Evolutionary conservation across 257 asterid species (phyloP).

Genomic region (Plectranthus barbatus): DNA sequence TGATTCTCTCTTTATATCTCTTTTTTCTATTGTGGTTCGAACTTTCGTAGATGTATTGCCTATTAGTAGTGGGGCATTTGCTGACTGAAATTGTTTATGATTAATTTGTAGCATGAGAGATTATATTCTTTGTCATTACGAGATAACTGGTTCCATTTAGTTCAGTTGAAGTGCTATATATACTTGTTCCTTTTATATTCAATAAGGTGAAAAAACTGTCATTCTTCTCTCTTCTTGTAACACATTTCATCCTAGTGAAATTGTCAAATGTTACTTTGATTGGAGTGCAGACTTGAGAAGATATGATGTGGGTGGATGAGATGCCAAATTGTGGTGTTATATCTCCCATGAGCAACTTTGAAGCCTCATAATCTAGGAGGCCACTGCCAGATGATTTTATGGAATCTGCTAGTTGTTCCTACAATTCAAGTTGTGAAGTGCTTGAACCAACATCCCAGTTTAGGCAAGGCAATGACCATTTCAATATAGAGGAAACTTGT

Average conservation of each 20-base stretch:
- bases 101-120: background rate
- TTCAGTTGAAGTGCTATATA: conserved; percentile 4
- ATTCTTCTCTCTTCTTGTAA: background rate
- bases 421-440: conserved; percentile 22
- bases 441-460: conserved; percentile 20
- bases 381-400: conserved; percentile 27
- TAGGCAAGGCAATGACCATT: conserved; percentile 28
- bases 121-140: background rate
- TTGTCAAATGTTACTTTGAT: conserved; percentile 10
- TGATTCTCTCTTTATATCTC: too few relatives aligned
- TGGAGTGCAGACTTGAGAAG: conserved; percentile 27
- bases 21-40: too few relatives aligned
- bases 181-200: background rate
- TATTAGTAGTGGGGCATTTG: too few relatives aligned
- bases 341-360: conserved; percentile 28
- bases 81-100: too few relatives aligned
- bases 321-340: conserved; percentile 10
- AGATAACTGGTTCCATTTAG: background rate
- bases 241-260: conserved; percentile 9
- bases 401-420: conserved; percentile 28
- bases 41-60: too few relatives aligned
- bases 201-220: background rate
- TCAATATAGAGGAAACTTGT: conserved; percentile 5
- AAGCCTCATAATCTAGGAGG: conserved; percentile 27
- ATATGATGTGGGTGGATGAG: background rate